Evolutionary conservation across 176 grass and related monocot genomes (phyloP).

Genomic region (Oryza coarctata): DNA sequence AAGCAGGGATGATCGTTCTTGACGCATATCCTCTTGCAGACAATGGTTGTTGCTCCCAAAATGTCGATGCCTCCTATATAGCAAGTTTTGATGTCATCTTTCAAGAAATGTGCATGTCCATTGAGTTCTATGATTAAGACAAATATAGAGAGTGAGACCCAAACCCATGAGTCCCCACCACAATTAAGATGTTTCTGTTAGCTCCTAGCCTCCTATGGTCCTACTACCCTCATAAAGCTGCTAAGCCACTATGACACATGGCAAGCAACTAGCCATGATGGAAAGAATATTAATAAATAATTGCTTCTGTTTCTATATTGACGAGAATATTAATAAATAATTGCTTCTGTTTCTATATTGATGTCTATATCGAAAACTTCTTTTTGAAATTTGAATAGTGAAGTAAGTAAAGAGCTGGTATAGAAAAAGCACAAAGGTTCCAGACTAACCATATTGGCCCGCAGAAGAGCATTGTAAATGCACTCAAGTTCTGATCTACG

Average conservation of each 20-base stretch:
- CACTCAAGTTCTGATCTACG: slow-evolving; percentile 87
- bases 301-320: slow-evolving; percentile 9
- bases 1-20: slow-evolving; percentile 80
- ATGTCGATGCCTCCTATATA: slow-evolving; percentile 81
- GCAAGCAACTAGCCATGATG: not conserved
- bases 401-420: not conserved
- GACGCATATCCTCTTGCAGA: slow-evolving; percentile 82
- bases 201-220: not conserved
- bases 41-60: slow-evolving; percentile 96
- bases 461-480: slow-evolving; percentile 84
- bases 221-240: slow-evolving; percentile 7
- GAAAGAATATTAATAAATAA: slow-evolving; percentile 14
- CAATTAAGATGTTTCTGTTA: slow-evolving; percentile 10
- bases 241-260: not conserved
- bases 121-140: not conserved
- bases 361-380: no score
- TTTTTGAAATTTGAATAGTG: not conserved
- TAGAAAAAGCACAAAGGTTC: slow-evolving; percentile 21
- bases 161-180: slow-evolving; percentile 8
- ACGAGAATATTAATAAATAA: slow-evolving; percentile 15
- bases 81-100: slow-evolving; percentile 9
- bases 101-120: slow-evolving; percentile 9
- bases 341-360: slow-evolving; percentile 9
- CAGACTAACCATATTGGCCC: slow-evolving; percentile 72
- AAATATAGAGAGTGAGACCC: slow-evolving; percentile 5